Base-by-base conservation (phyloP, 1,139 yeast genomes). In the Saccharomycopsis crataegensis region DNA sequence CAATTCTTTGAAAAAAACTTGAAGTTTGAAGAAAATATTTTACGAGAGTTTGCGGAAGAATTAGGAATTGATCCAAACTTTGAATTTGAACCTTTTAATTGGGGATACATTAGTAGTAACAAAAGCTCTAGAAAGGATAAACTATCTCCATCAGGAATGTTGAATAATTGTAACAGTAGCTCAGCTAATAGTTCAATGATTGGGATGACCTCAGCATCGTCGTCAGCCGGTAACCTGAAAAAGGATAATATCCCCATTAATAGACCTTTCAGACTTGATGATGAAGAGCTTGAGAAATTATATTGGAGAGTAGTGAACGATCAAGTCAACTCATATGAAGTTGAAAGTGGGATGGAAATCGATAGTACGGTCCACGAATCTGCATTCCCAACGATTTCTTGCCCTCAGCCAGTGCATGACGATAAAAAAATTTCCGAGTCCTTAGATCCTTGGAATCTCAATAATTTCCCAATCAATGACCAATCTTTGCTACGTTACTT, bases 371-470 rank as follows among this genome's bases (percentile, higher is more conserved):
- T 73, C 8, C 74, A 75, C 58, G 82, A 78, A 6, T 72, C 80
- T 14, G 82, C 80, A 2, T 78, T 79, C 60, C 74, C 78, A 1
- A 62, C 67, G 8, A 57, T 64, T 14, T 65, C 55, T 12, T 50
- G 51, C 11, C 56, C 58, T 5, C 54, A 53, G 43, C 55, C 55
- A 11, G 48, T 53, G 11, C 44, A 28, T 16, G 42, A 34, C 31
- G 53, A 55, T 22, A 40, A 50, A 14, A 56, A 50, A 36, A 49
- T 53, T 8, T 48, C 62, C 49, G 52, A 51, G n/a, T 48, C 52
- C 14, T 38, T 49, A 1, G 51, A 58, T 40, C 83, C 86, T 0
- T 89, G 96, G 94, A 86, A 86, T 62, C 68, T 86, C 52, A 80
- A 82, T 58, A 83, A 85, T 61, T 58, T 88, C 14, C 82, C 94